Evolutionary conservation across 169 alveolate species (phyloP), one percentile per base, ranked within the genome.

Genomic region (Theileria orientalis): DNA sequence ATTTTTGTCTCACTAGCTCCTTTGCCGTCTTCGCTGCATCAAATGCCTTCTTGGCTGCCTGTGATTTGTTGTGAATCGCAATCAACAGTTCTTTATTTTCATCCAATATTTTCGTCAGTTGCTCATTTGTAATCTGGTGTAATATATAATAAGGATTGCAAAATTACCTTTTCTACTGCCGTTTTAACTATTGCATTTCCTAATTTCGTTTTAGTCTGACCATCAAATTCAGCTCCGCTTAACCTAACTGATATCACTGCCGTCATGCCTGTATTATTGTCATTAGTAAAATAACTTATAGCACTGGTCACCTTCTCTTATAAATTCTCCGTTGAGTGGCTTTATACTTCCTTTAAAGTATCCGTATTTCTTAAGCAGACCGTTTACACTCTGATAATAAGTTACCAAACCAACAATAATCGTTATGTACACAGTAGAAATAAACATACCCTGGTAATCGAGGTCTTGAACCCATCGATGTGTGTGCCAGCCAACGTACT

Each of bases 161-260:
- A 3, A 37, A 21, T 27, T 63, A 63, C 76, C 70, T 78, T 76
- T 76, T 91, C 94, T 16, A 86, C 78, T 61, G 78, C 78, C 13
- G 91, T 71, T 40, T 84, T 73, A 23, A 87, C 92, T 25, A 80
- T 35, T 51, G 77, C 71, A 47, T 86, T 87, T 44, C 94, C 94
- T 44, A 92, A 83, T 69, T 85, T 92, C n/a, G 84, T 79, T 66
- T 92, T 92, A 14, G 95, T 92, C 72, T 92, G 95, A 6, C 95
- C 95, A 74, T 92, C 94, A 75, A 92, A 92, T 67, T 90, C 94
- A 3, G 96, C 93, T 30, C 90, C 86, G 59, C 61, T 77, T 64
- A 90, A 70, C 74, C 78, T 90, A 14, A 92, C 83, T 16, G 92
- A 84, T 21, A 92, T 77, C 29, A 92, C 83, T 59, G 94, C 94